Conservation (phyloP, 2,329 filamentous ascomycete genomes). For the Phymatotrichopsis omnivora region DNA sequence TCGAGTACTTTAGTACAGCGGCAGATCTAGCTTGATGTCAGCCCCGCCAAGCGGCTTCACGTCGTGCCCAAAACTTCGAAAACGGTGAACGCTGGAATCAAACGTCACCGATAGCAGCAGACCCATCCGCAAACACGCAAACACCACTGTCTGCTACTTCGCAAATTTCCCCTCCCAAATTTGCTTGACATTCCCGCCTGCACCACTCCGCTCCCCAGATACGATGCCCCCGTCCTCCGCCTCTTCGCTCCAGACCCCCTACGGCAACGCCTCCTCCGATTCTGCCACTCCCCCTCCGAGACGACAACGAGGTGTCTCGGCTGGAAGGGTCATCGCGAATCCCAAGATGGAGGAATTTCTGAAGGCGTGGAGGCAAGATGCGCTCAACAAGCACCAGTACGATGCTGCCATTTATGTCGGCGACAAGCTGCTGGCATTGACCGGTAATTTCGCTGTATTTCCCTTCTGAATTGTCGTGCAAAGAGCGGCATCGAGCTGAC, state of each 20-base stretch:
- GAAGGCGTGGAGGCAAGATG: slow-evolving; percentile 89
- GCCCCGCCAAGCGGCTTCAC: too few relatives aligned
- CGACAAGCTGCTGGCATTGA: slow-evolving; percentile 90
- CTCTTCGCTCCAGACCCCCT: slow-evolving; percentile 9
- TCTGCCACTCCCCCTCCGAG: slow-evolving; percentile 2
- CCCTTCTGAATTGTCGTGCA: neutral
- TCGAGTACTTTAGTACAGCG: too few relatives aligned
- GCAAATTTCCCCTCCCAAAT: too few relatives aligned
- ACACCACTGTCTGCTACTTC: too few relatives aligned
- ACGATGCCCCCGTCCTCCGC: slow-evolving; percentile 19
- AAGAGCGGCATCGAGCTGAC: slow-evolving; percentile 3
- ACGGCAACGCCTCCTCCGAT: slow-evolving; percentile 5
- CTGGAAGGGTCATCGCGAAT: slow-evolving; percentile 15
- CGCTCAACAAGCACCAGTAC: slow-evolving; percentile 89
- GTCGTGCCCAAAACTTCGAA: too few relatives aligned
- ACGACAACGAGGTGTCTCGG: slow-evolving; percentile 18
- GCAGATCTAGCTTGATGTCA: too few relatives aligned
- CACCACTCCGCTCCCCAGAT: too few relatives aligned
- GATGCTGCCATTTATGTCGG: slow-evolving; percentile 95
- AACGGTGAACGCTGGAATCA: too few relatives aligned
- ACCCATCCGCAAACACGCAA: too few relatives aligned
- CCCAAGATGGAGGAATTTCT: slow-evolving; percentile 77
- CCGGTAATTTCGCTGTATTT: slow-evolving; percentile 49
- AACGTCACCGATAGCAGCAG: too few relatives aligned
- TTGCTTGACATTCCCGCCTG: too few relatives aligned